Percentiles rank a stretch among this genome's conserved stretches.
Evolutionary conservation across 2,329 filamentous ascomycete genomes (phyloP).

Genomic region (Penicillium sclerotiorum): DNA sequence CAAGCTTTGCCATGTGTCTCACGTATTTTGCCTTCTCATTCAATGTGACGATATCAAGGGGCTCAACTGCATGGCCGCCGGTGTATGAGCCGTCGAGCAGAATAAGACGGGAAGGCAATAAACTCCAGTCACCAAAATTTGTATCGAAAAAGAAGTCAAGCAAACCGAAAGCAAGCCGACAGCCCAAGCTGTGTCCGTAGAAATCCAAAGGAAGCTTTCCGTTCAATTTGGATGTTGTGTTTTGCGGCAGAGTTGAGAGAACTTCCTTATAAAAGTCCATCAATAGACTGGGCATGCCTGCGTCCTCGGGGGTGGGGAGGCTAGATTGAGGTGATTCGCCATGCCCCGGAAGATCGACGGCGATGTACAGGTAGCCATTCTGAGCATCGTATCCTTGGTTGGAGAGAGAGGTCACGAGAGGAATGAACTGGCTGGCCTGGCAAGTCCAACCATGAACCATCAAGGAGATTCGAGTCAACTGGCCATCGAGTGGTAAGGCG

Average conservation of each 20-base stretch:
- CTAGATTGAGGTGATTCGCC: background rate
- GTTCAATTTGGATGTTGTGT: background rate
- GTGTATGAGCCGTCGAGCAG: background rate
- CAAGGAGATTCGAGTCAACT: background rate
- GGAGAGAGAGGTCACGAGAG: background rate
- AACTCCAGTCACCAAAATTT: background rate
- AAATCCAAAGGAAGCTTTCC: background rate
- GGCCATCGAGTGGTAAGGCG: background rate
- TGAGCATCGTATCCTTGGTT: background rate
- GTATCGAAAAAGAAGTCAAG: background rate
- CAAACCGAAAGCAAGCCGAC: background rate
- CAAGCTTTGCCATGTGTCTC: background rate
- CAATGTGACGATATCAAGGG: background rate
- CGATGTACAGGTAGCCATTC: background rate
- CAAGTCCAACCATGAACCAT: background rate
- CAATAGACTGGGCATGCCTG: background rate
- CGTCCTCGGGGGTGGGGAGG: background rate
- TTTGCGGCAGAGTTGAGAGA: background rate
- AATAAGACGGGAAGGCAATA: background rate
- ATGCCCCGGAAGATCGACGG: background rate
- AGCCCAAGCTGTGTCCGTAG: background rate
- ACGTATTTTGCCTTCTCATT: background rate
- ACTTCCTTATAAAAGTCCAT: background rate
- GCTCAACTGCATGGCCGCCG: background rate
- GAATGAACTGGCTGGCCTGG: background rate